These are phyloP conservation scores for Raphanus raphanistrum DNA, from an alignment of 345 rosid genomes.

Conservation along the genomic window DNA sequence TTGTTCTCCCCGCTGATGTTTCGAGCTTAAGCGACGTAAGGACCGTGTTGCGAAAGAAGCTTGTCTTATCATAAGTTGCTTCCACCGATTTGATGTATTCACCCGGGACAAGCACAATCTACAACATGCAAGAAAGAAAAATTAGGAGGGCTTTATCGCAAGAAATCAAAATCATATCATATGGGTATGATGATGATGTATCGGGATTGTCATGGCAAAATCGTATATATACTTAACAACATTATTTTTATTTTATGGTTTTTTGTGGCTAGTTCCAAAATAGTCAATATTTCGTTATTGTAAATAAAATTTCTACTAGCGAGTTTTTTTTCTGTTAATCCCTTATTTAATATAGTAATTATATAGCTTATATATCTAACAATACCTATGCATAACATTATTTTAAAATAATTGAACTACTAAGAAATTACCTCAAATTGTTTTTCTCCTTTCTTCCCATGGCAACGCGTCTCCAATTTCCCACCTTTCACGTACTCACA, in stretches of 20 bases:
- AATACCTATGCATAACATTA: too few species aligned
- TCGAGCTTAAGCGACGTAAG: neutral
- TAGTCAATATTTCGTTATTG: too few species aligned
- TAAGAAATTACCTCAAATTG: conserved; percentile 13
- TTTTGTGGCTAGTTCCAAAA: too few species aligned
- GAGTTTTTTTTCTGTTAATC: too few species aligned
- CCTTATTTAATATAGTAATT: too few species aligned
- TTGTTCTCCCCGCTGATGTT: neutral
- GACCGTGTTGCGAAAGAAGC: neutral
- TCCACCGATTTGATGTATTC: neutral
- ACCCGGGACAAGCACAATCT: neutral
- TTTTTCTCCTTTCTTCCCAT: conserved; percentile 15
- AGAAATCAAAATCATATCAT: neutral
- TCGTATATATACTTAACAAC: too few species aligned
- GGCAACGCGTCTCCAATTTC: neutral
- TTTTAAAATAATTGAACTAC: neutral
- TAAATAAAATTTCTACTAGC: too few species aligned
- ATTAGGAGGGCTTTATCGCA: neutral
- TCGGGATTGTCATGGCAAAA: too few species aligned
- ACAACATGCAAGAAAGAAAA: neutral
- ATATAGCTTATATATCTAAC: too few species aligned
- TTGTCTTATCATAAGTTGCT: neutral
- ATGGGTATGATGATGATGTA: too few species aligned
- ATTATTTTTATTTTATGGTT: too few species aligned
- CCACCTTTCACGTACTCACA: conserved; percentile 13